Conservation (phyloP, 139 green algal genomes). For the Volvox reticuliferus region DNA sequence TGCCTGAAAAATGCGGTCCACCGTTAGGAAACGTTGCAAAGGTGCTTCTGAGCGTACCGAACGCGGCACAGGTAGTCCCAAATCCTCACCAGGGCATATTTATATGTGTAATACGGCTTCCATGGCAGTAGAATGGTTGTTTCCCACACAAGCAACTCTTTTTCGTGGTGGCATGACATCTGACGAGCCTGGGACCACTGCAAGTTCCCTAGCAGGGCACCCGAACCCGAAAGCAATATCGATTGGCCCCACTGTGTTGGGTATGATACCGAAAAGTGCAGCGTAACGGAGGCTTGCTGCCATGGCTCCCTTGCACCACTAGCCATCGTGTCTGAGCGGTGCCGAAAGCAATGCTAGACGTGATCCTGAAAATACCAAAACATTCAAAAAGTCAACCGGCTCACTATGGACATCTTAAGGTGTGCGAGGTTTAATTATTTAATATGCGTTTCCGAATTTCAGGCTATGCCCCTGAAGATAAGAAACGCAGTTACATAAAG, state of each 20-base stretch:
- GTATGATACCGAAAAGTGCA: conserved; percentile 72
- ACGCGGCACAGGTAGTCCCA: not conserved
- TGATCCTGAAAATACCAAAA: no score
- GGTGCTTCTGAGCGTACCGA: not conserved
- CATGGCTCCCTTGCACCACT: not conserved
- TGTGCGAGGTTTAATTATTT: no score
- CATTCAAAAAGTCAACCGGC: no score
- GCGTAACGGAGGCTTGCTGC: conserved; percentile 50
- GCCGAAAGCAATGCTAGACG: no score
- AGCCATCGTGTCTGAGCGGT: not conserved
- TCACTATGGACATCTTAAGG: no score
- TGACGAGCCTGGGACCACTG: conserved; percentile 44
- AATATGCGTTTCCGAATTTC: no score
- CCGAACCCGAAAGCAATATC: conserved; percentile 62
- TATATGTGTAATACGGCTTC: conserved; percentile 69
- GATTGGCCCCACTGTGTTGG: conserved; percentile 74
- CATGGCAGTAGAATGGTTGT: conserved; percentile 66
- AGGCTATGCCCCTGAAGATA: no score
- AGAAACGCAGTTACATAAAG: no score
- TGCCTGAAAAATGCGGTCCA: not conserved
- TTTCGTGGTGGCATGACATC: conserved; percentile 74
- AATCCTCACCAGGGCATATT: conserved; percentile 67
- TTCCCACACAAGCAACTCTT: conserved; percentile 79
- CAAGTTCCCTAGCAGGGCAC: conserved; percentile 61
- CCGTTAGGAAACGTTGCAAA: not conserved